phyloP scores from a whole-genome alignment of 2,329 filamentous ascomycete genomes.

The Rugonectria rugulosa region DNA sequence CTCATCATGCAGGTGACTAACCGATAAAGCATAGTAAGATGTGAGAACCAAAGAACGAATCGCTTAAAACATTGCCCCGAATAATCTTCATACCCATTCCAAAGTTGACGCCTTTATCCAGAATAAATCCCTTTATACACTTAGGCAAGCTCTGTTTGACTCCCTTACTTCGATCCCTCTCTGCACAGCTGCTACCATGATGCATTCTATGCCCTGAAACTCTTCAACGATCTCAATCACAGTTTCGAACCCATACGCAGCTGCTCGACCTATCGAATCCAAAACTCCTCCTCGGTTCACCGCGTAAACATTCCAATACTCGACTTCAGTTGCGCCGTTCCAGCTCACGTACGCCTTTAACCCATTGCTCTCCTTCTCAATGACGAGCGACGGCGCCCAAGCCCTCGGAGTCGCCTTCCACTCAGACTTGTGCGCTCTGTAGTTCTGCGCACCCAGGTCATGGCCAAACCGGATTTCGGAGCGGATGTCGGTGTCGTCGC shows the following conservation, averaged over 20 bases:
- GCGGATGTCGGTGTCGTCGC: conserved; percentile 29
- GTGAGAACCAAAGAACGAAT: no score
- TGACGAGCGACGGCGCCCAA: conserved; percentile 26
- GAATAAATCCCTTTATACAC: no score
- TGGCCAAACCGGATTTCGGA: conserved; percentile 36
- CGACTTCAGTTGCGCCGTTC: conserved; percentile 39
- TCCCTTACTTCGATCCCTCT: conserved; percentile 25
- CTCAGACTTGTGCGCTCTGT: conserved; percentile 33
- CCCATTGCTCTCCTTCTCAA: conserved; percentile 9
- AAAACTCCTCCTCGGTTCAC: conserved; percentile 2
- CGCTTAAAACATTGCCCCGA: no score
- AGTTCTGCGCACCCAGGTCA: conserved; percentile 28
- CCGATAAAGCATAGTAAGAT: no score
- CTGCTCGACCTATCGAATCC: conserved; percentile 5
- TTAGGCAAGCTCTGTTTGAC: conserved; percentile 31
- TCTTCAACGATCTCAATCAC: conserved; percentile 27
- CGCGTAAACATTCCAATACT: conserved; percentile 32
- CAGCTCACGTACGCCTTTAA: conserved; percentile 33
- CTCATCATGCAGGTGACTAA: no score
- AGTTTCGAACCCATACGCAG: conserved; percentile 33
- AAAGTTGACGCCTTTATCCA: no score
- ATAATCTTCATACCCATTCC: no score
- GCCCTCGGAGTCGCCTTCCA: conserved; percentile 34
- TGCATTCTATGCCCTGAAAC: conserved; percentile 26
- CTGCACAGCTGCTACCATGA: conserved; percentile 32